These are phyloP conservation scores for Colletotrichum theobromicola DNA, from an alignment of 2,329 filamentous ascomycete genomes.

Conservation along the genomic window DNA sequence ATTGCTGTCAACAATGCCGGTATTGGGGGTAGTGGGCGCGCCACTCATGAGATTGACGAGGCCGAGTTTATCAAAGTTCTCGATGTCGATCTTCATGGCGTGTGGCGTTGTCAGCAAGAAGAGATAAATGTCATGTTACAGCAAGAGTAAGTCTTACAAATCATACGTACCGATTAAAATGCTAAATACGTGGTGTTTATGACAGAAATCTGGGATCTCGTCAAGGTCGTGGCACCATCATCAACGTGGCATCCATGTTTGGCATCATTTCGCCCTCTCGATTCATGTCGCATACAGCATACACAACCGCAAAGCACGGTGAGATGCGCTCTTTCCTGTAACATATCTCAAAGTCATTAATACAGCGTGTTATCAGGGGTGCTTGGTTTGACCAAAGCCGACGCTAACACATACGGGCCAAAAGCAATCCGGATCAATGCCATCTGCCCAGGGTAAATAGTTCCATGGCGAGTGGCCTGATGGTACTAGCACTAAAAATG, in stretches of 20 bases:
- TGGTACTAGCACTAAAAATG: not conserved
- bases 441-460: slow-evolving; percentile 56
- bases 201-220: slow-evolving; percentile 39
- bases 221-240: slow-evolving; percentile 53
- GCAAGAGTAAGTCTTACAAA: slow-evolving; percentile 43
- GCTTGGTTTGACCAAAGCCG: slow-evolving; percentile 57
- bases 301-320: slow-evolving; percentile 58
- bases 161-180: no score
- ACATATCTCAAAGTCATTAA: not conserved
- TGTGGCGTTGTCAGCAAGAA: slow-evolving; percentile 62
- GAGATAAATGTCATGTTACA: slow-evolving; percentile 56
- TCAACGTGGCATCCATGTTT: slow-evolving; percentile 60
- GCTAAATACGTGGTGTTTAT: not conserved
- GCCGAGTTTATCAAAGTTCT: slow-evolving; percentile 56
- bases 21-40: slow-evolving; percentile 43
- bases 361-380: slow-evolving; percentile 32
- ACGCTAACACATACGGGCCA: slow-evolving; percentile 57
- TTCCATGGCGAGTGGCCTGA: not conserved
- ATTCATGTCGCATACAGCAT: slow-evolving; percentile 46
- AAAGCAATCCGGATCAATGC: slow-evolving; percentile 63
- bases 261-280: slow-evolving; percentile 47
- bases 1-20: slow-evolving; percentile 62
- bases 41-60: slow-evolving; percentile 50
- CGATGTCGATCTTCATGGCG: slow-evolving; percentile 58
- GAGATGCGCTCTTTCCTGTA: not conserved